These are phyloP conservation scores for Mrakia hoshinonis DNA, from an alignment of 768 basidiomycete species.

Conservation along the genomic window DNA sequence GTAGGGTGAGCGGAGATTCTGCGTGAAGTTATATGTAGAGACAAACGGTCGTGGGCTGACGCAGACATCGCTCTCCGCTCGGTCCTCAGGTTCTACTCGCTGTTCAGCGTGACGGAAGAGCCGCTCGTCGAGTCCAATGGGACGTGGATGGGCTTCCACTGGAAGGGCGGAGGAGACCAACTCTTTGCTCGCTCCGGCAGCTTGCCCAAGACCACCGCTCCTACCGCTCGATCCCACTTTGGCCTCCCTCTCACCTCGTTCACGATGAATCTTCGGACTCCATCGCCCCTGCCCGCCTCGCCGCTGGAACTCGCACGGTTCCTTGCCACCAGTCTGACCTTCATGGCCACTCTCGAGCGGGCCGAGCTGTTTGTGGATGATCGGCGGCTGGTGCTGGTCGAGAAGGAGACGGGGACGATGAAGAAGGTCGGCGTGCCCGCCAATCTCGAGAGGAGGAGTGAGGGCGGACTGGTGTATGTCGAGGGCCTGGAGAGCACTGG, in stretches of 20 bases:
- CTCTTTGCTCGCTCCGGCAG: conserved; percentile 73
- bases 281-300: conserved; percentile 64
- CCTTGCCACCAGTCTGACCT: conserved; percentile 81
- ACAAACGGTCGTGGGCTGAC: not conserved
- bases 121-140: conserved; percentile 47
- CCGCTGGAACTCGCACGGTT: conserved; percentile 81
- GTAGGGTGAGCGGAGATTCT: conserved; percentile 43
- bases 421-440: conserved; percentile 39
- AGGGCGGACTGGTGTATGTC: conserved; percentile 59
- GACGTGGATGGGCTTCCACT: conserved; percentile 92
- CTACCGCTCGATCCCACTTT: conserved; percentile 33
- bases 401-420: conserved; percentile 50
- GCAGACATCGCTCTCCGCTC: too few species aligned
- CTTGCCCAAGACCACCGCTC: conserved; percentile 43
- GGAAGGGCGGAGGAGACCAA: conserved; percentile 85
- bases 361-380: conserved; percentile 78
- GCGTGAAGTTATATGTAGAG: not conserved
- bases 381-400: conserved; percentile 56
- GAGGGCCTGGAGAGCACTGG: conserved; percentile 56
- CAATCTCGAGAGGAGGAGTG: conserved; percentile 52
- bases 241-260: conserved; percentile 70
- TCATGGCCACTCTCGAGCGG: conserved; percentile 70
- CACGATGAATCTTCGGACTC: conserved; percentile 76
- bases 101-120: conserved; percentile 36
- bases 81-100: conserved; percentile 51